phyloP scores from a whole-genome alignment of 495 filamentous ascomycete species.

The Xylona heveae region DNA sequence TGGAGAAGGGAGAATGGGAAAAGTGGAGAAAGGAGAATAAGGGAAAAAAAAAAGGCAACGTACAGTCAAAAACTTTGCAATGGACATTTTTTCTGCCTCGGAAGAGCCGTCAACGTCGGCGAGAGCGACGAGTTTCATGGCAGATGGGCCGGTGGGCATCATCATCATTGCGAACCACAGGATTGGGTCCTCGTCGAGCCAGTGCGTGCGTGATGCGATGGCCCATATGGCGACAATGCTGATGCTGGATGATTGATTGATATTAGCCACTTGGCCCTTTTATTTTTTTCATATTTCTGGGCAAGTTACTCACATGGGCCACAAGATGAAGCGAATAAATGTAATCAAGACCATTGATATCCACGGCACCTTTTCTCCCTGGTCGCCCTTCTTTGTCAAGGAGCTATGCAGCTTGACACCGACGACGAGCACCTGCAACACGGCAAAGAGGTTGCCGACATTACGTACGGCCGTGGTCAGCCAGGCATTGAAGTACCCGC shows the following conservation, averaged over 20 bases:
- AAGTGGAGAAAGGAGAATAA: background rate
- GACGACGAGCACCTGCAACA: slow-evolving; percentile 50
- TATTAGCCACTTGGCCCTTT: too few relatives aligned
- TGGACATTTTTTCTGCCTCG: slow-evolving; percentile 40
- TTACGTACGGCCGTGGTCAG: slow-evolving; percentile 43
- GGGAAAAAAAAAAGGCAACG: slow-evolving; percentile 7
- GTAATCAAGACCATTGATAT: slow-evolving; percentile 29
- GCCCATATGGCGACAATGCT: slow-evolving; percentile 38
- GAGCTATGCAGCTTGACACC: slow-evolving; percentile 40
- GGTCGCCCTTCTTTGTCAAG: slow-evolving; percentile 28
- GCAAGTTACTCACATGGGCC: slow-evolving; percentile 27
- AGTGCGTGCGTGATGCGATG: slow-evolving; percentile 32
- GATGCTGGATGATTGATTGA: slow-evolving; percentile 9
- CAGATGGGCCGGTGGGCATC: slow-evolving; percentile 52
- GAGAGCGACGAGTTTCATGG: slow-evolving; percentile 45
- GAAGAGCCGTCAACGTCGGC: slow-evolving; percentile 38
- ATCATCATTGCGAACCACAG: slow-evolving; percentile 62
- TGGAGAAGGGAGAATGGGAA: background rate
- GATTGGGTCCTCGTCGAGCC: slow-evolving; percentile 42
- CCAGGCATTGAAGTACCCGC: slow-evolving; percentile 52
- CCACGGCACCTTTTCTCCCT: slow-evolving; percentile 27
- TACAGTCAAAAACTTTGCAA: slow-evolving; percentile 50
- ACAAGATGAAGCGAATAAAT: slow-evolving; percentile 40
- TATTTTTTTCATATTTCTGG: too few relatives aligned
- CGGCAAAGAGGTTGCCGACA: slow-evolving; percentile 48